Conservation (phyloP, 768 basidiomycete species). For the Mycena olivaceomarginata region DNA sequence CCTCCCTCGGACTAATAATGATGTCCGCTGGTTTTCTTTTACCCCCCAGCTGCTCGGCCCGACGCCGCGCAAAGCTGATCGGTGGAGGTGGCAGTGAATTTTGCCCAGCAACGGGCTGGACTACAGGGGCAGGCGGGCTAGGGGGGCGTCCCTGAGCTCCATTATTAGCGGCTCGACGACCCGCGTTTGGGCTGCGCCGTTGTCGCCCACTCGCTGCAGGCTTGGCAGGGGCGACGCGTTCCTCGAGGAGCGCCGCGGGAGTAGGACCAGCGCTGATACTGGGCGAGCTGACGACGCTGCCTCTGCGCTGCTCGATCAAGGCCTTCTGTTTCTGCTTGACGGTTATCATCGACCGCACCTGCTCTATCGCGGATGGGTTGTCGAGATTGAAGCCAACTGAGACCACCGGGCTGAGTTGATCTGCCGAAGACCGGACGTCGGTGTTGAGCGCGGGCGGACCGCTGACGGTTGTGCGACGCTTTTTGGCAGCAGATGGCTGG, state of each 20-base stretch:
- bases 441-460: constrained; percentile 76
- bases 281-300: constrained; percentile 70
- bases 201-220: constrained; percentile 26
- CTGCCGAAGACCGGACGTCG: constrained; percentile 64
- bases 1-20: constrained; percentile 82
- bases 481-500: constrained; percentile 72
- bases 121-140: constrained; percentile 46
- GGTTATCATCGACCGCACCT: constrained; percentile 76
- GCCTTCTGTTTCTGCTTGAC: constrained; percentile 85
- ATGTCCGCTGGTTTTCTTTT: constrained; percentile 89
- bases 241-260: constrained; percentile 52
- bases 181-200: constrained; percentile 62
- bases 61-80: constrained; percentile 86
- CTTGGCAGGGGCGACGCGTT: constrained; percentile 48
- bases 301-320: constrained; percentile 81
- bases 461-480: constrained; percentile 83
- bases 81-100: constrained; percentile 80
- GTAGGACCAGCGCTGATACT: constrained; percentile 50
- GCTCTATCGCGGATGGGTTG: constrained; percentile 75
- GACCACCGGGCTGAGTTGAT: constrained; percentile 80
- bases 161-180: constrained; percentile 52
- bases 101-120: constrained; percentile 51
- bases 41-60: constrained; percentile 78
- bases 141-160: constrained; percentile 46
- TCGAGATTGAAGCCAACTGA: constrained; percentile 74